Conservation (phyloP, 208 protist species). For the Borovskyia barvae region DNA sequence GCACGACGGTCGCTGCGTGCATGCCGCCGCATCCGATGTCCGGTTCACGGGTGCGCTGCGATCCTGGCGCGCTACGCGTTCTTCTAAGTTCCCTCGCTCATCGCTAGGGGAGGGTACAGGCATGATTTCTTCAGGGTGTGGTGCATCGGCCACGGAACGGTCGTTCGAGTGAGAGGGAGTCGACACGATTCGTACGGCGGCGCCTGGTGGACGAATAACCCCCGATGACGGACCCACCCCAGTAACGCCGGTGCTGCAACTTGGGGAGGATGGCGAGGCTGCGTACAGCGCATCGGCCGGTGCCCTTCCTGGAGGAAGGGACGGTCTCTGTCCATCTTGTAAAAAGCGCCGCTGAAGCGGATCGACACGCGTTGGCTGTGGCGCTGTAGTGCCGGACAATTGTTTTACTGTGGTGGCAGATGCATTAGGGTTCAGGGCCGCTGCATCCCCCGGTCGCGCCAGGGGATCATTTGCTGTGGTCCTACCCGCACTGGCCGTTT, state of each 20-base stretch:
- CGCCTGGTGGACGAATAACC: conserved; percentile 8
- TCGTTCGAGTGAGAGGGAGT: neutral
- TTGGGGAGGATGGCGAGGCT: neutral
- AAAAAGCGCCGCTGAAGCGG: conserved; percentile 22
- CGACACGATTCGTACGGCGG: conserved; percentile 2
- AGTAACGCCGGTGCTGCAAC: neutral
- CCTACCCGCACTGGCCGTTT: neutral
- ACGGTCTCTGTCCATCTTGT: neutral
- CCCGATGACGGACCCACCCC: neutral
- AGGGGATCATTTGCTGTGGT: too few species aligned
- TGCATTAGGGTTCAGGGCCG: neutral
- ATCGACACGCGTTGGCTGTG: neutral
- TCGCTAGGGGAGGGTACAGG: too few species aligned
- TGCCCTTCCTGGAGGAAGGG: neutral
- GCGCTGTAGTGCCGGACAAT: neutral
- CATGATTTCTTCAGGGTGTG: too few species aligned
- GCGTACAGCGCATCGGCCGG: neutral
- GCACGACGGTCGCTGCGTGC: neutral
- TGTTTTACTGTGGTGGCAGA: neutral
- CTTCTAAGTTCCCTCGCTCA: too few species aligned
- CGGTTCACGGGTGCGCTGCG: too few species aligned
- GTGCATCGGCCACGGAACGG: neutral
- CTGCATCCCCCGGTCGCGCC: neutral
- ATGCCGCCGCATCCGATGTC: neutral
- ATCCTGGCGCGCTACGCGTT: too few species aligned